A percentile compares a stretch with the other conserved stretches of the same genome.
phyloP scores from a whole-genome alignment of 2,329 filamentous ascomycete genomes.

The Hortaea werneckii region DNA sequence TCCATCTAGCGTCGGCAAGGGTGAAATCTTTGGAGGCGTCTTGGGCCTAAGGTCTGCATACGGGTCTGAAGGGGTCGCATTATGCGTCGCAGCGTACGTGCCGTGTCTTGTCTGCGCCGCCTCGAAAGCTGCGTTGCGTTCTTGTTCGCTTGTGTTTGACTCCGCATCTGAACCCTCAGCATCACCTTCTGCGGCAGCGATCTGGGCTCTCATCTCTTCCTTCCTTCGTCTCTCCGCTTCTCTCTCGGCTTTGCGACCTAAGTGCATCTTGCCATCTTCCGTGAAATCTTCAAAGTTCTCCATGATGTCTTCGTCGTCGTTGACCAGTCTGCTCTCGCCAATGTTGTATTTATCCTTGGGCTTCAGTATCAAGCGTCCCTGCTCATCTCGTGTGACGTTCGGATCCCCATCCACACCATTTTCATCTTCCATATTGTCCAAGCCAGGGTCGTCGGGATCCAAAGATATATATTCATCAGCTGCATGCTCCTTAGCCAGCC shows the following conservation, averaged over 20 bases:
- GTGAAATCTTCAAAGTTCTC: constrained; percentile 84
- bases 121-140: constrained; percentile 71
- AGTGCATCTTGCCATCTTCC: constrained; percentile 61
- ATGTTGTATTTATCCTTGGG: constrained; percentile 49
- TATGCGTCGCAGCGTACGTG: constrained; percentile 48
- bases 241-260: constrained; percentile 69
- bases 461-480: constrained; percentile 53
- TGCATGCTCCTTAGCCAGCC: constrained; percentile 58
- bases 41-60: constrained; percentile 34
- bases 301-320: constrained; percentile 75
- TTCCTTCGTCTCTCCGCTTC: constrained; percentile 57
- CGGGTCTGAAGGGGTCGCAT: constrained; percentile 8
- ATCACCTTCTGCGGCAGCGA: constrained; percentile 52
- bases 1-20: constrained; percentile 62
- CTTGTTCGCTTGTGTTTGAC: constrained; percentile 44
- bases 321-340: constrained; percentile 58
- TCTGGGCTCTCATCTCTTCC: constrained; percentile 66
- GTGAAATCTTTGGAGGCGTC: constrained; percentile 64
- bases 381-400: constrained; percentile 31
- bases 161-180: constrained; percentile 46
- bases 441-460: constrained; percentile 44
- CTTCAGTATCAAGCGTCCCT: constrained; percentile 36
- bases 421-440: constrained; percentile 18
- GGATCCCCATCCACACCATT: constrained; percentile 32
- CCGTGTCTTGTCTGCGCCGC: constrained; percentile 75